phyloP scores from a whole-genome alignment of 805 yeast genomes.

The Ascoidea rubescens region DNA sequence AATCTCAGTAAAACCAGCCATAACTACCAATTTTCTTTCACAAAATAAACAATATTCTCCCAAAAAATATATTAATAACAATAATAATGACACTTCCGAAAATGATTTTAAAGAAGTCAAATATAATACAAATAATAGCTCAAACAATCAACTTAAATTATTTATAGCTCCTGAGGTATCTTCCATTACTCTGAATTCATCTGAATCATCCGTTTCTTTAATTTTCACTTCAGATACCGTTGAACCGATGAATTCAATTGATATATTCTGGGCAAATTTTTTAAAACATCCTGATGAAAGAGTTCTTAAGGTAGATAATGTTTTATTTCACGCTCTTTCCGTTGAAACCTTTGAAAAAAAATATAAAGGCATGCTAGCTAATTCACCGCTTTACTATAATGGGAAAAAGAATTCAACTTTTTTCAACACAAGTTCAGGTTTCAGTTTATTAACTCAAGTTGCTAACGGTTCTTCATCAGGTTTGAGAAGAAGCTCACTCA shows the following conservation, averaged over 20 bases:
- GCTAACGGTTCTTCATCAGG: constrained; percentile 14
- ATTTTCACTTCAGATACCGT: not conserved
- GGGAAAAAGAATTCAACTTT: constrained; percentile 13
- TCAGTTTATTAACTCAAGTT: constrained; percentile 12
- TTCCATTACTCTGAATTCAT: too few relatives aligned
- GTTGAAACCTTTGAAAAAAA: constrained; percentile 35
- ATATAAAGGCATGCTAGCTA: constrained; percentile 35
- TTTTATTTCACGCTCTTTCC: constrained; percentile 22
- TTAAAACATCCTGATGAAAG: constrained; percentile 36
- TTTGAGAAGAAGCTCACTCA: constrained; percentile 7
- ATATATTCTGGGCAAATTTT: constrained; percentile 34
- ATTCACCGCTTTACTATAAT: constrained; percentile 31
- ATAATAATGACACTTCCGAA: too few relatives aligned
- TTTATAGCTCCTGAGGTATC: too few relatives aligned
- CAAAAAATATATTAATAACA: too few relatives aligned
- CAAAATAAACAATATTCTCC: too few relatives aligned
- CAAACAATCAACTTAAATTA: too few relatives aligned
- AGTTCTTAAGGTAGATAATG: constrained; percentile 34
- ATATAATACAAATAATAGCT: too few relatives aligned
- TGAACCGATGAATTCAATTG: constrained; percentile 16
- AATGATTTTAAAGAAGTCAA: too few relatives aligned
- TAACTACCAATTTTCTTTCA: not conserved
- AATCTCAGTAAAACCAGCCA: not conserved
- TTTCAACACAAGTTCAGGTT: constrained; percentile 2
- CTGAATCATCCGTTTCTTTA: not conserved